phyloP scores from a whole-genome alignment of 352 stramenopile genomes.

The Phytophthora litchii region DNA sequence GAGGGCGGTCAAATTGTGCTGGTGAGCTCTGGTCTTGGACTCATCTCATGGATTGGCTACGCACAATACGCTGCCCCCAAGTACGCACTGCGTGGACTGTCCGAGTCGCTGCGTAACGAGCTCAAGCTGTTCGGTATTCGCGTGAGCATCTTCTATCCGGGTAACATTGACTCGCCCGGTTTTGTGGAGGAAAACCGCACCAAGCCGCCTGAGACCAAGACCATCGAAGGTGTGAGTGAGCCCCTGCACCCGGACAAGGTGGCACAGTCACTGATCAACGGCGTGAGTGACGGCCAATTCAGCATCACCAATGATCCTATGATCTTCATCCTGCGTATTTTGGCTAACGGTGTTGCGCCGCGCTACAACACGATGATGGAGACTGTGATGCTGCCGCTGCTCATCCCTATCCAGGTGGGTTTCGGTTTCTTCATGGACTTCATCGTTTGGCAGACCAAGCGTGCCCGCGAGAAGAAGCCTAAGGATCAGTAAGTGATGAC shows the following conservation, averaged over 20 bases:
- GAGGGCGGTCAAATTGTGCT: conserved; percentile 74
- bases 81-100: conserved; percentile 81
- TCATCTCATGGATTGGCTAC: conserved; percentile 87
- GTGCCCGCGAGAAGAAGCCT: conserved; percentile 58
- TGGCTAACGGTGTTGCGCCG: conserved; percentile 77
- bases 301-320: conserved; percentile 83
- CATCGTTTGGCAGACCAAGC: conserved; percentile 60
- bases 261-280: conserved; percentile 69
- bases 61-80: conserved; percentile 81
- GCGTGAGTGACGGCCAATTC: conserved; percentile 71
- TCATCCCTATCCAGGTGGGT: conserved; percentile 69
- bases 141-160: conserved; percentile 81
- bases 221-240: conserved; percentile 71
- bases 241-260: conserved; percentile 60
- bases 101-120: conserved; percentile 82
- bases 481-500: conserved; percentile 55
- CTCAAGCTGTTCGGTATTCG: conserved; percentile 72
- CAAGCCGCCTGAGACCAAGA: conserved; percentile 75
- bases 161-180: conserved; percentile 84
- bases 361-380: conserved; percentile 80
- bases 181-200: conserved; percentile 78
- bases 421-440: conserved; percentile 87
- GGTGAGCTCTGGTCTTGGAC: conserved; percentile 67
- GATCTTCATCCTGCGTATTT: conserved; percentile 71
- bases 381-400: conserved; percentile 63